These are phyloP conservation scores for Aspergillus felis DNA, from an alignment of 2,329 filamentous ascomycete species.

Conservation along the genomic window DNA sequence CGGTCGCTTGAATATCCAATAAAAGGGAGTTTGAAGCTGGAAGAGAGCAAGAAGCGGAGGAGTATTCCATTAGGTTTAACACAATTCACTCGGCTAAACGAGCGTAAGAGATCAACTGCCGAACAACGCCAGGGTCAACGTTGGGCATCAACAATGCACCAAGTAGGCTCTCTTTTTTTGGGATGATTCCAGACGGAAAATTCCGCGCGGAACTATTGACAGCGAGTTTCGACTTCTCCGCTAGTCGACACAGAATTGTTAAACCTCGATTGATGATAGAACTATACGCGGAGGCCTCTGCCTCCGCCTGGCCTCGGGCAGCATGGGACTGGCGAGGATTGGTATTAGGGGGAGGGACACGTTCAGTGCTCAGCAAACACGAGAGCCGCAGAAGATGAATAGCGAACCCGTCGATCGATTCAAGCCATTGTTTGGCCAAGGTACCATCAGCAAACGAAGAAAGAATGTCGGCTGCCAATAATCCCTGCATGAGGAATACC, in stretches of 20 bases:
- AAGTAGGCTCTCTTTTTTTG: conserved; percentile 64
- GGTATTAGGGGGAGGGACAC: conserved; percentile 40
- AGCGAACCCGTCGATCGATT: conserved; percentile 78
- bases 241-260: conserved; percentile 62
- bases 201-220: conserved; percentile 48
- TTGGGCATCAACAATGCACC: conserved; percentile 64
- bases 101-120: conserved; percentile 64
- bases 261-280: conserved; percentile 65
- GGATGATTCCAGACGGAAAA: conserved; percentile 60
- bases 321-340: conserved; percentile 33
- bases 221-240: conserved; percentile 60
- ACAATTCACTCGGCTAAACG: conserved; percentile 45
- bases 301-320: conserved; percentile 35
- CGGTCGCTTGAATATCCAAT: conserved; percentile 13
- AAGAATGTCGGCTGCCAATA: conserved; percentile 85
- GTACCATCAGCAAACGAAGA: conserved; percentile 70
- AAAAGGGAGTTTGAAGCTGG: conserved; percentile 14
- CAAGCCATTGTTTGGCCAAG: conserved; percentile 75
- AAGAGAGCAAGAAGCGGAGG: conserved; percentile 6
- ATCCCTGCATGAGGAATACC: conserved; percentile 84
- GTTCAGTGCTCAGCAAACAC: conserved; percentile 65
- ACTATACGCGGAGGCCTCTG: conserved; percentile 40
- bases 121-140: conserved; percentile 60
- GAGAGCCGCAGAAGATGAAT: conserved; percentile 73
- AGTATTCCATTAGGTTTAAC: conserved; percentile 8